phyloP scores from a whole-genome alignment of 2,329 filamentous ascomycete species.

The Fusarium mundagurra region DNA sequence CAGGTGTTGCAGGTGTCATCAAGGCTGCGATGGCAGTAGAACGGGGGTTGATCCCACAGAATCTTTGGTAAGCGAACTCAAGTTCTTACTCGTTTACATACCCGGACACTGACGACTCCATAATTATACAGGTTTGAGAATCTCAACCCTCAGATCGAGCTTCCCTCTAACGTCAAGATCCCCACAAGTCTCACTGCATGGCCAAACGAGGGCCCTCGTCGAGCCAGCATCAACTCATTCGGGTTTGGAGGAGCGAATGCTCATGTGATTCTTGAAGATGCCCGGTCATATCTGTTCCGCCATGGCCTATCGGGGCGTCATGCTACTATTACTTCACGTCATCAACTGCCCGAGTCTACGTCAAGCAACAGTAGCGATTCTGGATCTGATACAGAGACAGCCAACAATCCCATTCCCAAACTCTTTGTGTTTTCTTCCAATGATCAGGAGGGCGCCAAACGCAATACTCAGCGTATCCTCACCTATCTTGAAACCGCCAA shows the following conservation, averaged over 20 bases:
- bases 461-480: background rate
- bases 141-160: background rate
- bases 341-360: background rate
- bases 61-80: background rate
- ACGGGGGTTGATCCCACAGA: background rate
- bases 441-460: background rate
- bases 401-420: background rate
- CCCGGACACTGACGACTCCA: too few relatives aligned
- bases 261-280: background rate
- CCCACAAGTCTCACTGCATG: background rate
- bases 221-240: background rate
- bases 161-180: background rate
- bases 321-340: background rate
- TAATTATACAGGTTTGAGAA: background rate
- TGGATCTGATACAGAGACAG: background rate
- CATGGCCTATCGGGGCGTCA: background rate
- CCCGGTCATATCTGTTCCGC: background rate
- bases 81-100: too few relatives aligned
- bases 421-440: background rate
- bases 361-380: background rate
- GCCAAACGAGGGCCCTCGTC: background rate
- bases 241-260: background rate
- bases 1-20: background rate
- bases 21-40: background rate
- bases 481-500: background rate